Evolutionary conservation across 192 early-diverging fungal genomes (phyloP).

Genomic region (Rhizophlyctis rosea): DNA sequence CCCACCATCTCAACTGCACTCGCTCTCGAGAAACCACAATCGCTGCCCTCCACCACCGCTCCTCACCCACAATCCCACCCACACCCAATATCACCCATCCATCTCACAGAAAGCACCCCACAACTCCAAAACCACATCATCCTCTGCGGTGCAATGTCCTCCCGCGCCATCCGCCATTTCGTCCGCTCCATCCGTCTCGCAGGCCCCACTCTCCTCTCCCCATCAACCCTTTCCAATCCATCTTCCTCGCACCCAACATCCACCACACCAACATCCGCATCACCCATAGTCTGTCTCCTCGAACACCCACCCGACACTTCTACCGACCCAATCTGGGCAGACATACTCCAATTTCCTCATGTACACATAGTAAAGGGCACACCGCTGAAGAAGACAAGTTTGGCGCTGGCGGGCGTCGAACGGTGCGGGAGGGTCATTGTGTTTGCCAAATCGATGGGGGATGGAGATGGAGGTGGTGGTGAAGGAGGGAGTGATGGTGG

Average conservation of each 20-base stretch:
- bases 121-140: constrained; percentile 35
- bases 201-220: background rate
- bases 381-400: constrained; percentile 38
- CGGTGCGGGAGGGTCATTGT: constrained; percentile 42
- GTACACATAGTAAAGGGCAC: constrained; percentile 40
- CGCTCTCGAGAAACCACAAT: background rate
- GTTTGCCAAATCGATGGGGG: constrained; percentile 35
- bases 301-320: constrained; percentile 23
- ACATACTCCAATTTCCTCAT: constrained; percentile 30
- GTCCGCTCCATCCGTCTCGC: constrained; percentile 34
- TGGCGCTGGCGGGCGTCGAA: constrained; percentile 36
- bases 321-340: constrained; percentile 33
- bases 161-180: constrained; percentile 45
- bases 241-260: background rate
- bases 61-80: too few relatives aligned
- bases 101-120: too few relatives aligned
- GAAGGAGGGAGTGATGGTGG: constrained; percentile 8
- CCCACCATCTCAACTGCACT: background rate
- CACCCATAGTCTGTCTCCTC: constrained; percentile 42
- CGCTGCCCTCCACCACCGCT: too few relatives aligned
- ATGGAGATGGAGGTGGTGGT: constrained; percentile 11
- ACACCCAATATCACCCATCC: too few relatives aligned
- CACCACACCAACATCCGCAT: background rate
- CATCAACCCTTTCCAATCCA: background rate
- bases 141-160: constrained; percentile 41